A percentile compares a stretch with the other conserved stretches of the same genome.
Evolutionary conservation across 805 yeast genomes (phyloP).

Genomic region (Ogataea ramenticola): DNA sequence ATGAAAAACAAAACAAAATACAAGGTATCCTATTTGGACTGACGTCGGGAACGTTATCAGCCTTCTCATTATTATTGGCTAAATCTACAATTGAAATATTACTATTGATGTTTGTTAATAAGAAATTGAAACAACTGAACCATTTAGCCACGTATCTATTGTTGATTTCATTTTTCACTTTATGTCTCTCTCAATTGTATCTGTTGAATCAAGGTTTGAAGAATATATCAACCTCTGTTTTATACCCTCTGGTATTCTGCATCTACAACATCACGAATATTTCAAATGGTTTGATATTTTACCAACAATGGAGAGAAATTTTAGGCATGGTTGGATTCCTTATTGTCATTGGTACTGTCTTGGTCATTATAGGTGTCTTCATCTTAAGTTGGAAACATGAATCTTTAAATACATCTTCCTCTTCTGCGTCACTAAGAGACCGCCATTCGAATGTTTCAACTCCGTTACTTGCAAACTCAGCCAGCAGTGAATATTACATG

Average conservation of each 20-base stretch:
- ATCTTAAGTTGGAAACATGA: constrained; percentile 49
- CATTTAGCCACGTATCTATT: constrained; percentile 41
- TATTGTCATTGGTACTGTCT: constrained; percentile 38
- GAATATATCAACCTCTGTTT: constrained; percentile 62
- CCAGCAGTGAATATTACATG: not conserved
- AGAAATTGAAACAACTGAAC: constrained; percentile 24
- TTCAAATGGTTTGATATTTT: constrained; percentile 56
- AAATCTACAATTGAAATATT: constrained; percentile 72
- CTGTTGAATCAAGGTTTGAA: constrained; percentile 70
- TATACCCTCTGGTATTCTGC: constrained; percentile 82
- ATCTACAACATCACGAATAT: constrained; percentile 68
- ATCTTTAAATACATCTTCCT: constrained; percentile 2
- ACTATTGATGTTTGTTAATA: constrained; percentile 33
- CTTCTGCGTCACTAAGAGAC: not conserved
- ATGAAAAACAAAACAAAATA: constrained; percentile 20
- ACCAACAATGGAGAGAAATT: constrained; percentile 40
- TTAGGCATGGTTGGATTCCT: constrained; percentile 27
- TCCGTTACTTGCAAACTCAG: constrained; percentile 8
- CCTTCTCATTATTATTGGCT: constrained; percentile 81
- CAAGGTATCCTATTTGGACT: constrained; percentile 63
- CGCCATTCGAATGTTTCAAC: constrained; percentile 20
- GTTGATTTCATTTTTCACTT: constrained; percentile 43
- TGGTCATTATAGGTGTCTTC: constrained; percentile 62
- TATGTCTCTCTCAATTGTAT: constrained; percentile 66
- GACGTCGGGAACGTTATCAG: constrained; percentile 71